Evolutionary conservation across 352 stramenopile genomes (phyloP), one percentile per base, ranked within the genome.

Genomic region (Pythium periplocum): DNA sequence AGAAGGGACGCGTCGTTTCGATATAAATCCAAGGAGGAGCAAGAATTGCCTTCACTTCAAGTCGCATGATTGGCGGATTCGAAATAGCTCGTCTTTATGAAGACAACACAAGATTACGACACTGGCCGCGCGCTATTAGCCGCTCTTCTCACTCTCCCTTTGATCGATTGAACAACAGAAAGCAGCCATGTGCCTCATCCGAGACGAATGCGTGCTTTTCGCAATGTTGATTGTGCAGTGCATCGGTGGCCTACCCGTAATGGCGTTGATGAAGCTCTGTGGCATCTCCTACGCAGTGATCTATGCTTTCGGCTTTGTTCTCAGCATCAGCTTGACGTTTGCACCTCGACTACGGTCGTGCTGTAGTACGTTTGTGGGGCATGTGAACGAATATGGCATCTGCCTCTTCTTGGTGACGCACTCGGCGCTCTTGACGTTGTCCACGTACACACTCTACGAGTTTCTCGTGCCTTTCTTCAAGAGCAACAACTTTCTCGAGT

Each of bases 211-310:
- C 57, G 67, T 75, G 61, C 62, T 77, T 33, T 56, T 80, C 40
- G 54, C 40, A 33, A 66, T 80, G 68, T 62, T 80, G 32, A 40
- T 66, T 34, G 45, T 75, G 11, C 66, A 80, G 48, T 62, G 71
- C 37, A 51, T 75, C 17, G 61, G 61, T 31, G 70, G 70, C 0
- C 57, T 80, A 26, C 70, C 70, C 6, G 57, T 80, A 12, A 74
- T 80, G 61, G 70, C 70, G 57, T 59, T 80, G 35, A 80, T 75
- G 70, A 68, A 71, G 59, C 45, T 77, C 10, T 76, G 67, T 34
- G 68, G 70, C 35, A 56, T 70, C n/a, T 39, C 59, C 0, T 80
- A 66, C 42, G 61, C 59, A 26, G 47, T 71, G 47, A 36, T 80
- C 10, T 77, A 64, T 50, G 39, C 47, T 32, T 68, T 77, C 35